Evolutionary conservation across 2,329 filamentous ascomycete genomes (phyloP).

Genomic region (Didymella glomerata): DNA sequence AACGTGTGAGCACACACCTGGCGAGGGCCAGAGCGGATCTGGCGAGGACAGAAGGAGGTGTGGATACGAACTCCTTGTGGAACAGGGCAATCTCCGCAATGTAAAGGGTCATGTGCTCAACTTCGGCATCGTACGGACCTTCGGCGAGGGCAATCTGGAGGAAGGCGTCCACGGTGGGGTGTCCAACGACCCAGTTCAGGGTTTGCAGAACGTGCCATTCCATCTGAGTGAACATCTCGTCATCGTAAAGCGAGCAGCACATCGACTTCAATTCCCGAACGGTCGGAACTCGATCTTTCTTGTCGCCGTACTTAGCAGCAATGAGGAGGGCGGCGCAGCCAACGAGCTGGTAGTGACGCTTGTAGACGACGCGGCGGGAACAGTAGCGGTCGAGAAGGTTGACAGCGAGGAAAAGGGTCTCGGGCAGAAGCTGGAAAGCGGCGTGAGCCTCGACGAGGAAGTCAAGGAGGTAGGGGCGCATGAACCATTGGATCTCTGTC

Average conservation of each 20-base stretch:
- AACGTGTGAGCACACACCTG: conserved; percentile 82
- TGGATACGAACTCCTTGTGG: conserved; percentile 95
- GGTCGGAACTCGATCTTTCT: conserved; percentile 97
- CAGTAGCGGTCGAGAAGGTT: conserved; percentile 98
- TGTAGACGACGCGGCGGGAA: conserved; percentile 96
- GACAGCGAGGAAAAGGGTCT: conserved; percentile 94
- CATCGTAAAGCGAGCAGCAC: conserved; percentile 98
- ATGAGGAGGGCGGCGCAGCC: conserved; percentile 96
- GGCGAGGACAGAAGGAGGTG: conserved; percentile 88
- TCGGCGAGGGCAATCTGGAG: conserved; percentile 86
- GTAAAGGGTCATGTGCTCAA: conserved; percentile 94
- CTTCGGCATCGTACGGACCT: conserved; percentile 76
- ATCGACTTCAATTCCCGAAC: conserved; percentile 98
- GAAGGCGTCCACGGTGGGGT: conserved; percentile 95
- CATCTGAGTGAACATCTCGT: conserved; percentile 99
- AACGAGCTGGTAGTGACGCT: conserved; percentile 97
- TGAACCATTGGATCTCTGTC: conserved; percentile 99
- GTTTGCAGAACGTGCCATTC: conserved; percentile 99
- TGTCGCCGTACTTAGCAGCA: conserved; percentile 97
- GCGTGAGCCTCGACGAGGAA: conserved; percentile 97
- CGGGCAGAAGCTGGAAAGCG: conserved; percentile 90
- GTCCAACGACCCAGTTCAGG: conserved; percentile 93
- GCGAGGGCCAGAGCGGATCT: conserved; percentile 85
- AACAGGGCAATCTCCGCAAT: conserved; percentile 95
- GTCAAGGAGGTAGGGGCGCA: conserved; percentile 97